A percentile compares a stretch with the other conserved stretches of the same genome.
Conservation (phyloP, 768 basidiomycete genomes). For the Phanerodontia chrysosporium region DNA sequence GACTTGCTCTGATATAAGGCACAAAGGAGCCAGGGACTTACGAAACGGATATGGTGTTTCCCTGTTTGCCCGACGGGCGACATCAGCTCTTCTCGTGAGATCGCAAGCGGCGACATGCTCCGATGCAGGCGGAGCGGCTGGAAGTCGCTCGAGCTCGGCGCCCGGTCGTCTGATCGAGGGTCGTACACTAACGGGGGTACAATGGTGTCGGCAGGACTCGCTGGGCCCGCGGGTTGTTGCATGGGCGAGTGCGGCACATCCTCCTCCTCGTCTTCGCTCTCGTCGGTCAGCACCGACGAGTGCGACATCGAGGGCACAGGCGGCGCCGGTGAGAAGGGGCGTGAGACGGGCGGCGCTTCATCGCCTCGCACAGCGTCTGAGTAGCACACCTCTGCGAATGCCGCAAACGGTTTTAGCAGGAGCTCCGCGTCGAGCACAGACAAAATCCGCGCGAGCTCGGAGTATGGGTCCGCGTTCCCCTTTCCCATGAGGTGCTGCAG, state of each 20-base stretch:
- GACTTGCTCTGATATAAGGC: not conserved
- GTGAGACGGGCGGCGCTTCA: constrained; percentile 1
- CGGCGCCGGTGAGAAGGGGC: constrained; percentile 9
- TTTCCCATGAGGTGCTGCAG: constrained; percentile 26
- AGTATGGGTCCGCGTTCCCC: not conserved
- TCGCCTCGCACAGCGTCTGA: constrained; percentile 29
- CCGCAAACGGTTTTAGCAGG: constrained; percentile 34
- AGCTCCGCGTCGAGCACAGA: constrained; percentile 40
- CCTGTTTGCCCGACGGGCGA: not conserved
- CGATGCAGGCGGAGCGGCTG: not conserved
- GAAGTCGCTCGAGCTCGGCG: not conserved
- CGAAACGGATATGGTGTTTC: not conserved
- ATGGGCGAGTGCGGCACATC: not conserved
- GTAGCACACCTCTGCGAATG: constrained; percentile 42
- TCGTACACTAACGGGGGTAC: constrained; percentile 8
- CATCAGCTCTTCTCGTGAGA: constrained; percentile 2
- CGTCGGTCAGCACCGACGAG: not conserved
- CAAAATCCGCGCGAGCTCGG: constrained; percentile 29
- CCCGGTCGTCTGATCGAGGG: not conserved
- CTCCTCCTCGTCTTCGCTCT: constrained; percentile 6
- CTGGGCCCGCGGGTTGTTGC: not conserved
- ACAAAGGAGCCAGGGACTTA: not conserved
- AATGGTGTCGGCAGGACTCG: not conserved
- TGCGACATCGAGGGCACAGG: not conserved
- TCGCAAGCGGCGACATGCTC: not conserved